Conservation (phyloP, 1,139 yeast genomes). For the Pneumocystis canis region DNA sequence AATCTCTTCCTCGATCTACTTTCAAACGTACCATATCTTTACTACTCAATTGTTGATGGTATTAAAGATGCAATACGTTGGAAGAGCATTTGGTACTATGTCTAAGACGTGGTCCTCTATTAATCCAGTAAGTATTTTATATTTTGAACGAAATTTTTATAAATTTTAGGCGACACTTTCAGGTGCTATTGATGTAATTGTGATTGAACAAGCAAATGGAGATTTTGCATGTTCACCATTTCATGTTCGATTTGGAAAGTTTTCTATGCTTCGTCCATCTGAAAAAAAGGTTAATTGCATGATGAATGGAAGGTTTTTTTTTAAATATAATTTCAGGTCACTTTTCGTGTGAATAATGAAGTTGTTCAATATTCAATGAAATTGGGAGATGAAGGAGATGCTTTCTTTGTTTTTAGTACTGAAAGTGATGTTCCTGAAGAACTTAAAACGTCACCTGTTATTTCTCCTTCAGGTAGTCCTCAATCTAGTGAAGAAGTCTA, state of each 20-base stretch:
- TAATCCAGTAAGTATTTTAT: conserved; percentile 38
- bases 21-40: not conserved
- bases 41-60: not conserved
- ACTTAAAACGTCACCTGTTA: conserved; percentile 79
- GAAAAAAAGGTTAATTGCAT: conserved; percentile 49
- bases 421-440: conserved; percentile 56
- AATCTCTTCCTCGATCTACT: not conserved
- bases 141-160: not conserved
- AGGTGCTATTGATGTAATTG: conserved; percentile 95
- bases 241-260: conserved; percentile 90
- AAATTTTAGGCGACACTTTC: conserved; percentile 54
- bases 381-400: conserved; percentile 95
- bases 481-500: conserved; percentile 13
- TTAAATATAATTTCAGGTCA: conserved; percentile 34
- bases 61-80: conserved; percentile 74
- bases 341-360: conserved; percentile 68
- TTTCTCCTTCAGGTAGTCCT: conserved; percentile 46
- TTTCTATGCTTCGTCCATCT: conserved; percentile 84
- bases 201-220: conserved; percentile 79
- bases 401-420: conserved; percentile 90
- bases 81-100: conserved; percentile 61
- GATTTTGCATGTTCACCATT: conserved; percentile 86
- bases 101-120: conserved; percentile 91
- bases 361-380: conserved; percentile 85
- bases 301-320: not conserved